These are phyloP conservation scores for Halenospora varia DNA, from an alignment of 495 filamentous ascomycete species.

Conservation along the genomic window DNA sequence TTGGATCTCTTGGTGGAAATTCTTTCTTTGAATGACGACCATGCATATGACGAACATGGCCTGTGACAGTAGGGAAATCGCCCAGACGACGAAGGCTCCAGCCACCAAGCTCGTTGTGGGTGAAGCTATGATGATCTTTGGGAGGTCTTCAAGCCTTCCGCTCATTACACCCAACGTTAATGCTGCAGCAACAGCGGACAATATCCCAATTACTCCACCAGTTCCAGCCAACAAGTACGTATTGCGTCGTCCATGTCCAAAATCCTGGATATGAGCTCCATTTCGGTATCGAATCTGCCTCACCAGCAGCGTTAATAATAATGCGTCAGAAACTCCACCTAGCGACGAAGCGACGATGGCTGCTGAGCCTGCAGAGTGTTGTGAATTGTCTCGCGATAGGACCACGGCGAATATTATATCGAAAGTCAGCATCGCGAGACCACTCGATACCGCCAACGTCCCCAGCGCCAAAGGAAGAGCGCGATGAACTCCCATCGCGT, in stretches of 20 bases:
- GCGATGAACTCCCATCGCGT: slow-evolving; percentile 13
- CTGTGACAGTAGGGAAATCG: slow-evolving; percentile 23
- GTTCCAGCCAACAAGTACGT: slow-evolving; percentile 22
- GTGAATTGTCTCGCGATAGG: slow-evolving; percentile 11
- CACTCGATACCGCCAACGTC: slow-evolving; percentile 22
- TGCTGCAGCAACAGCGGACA: slow-evolving; percentile 16
- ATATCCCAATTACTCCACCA: slow-evolving; percentile 13
- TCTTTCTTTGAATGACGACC: slow-evolving; percentile 21
- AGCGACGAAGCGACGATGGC: slow-evolving; percentile 27
- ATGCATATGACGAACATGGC: slow-evolving; percentile 23
- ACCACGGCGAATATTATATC: slow-evolving; percentile 29
- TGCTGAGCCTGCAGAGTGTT: slow-evolving; percentile 10
- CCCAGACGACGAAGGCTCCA: slow-evolving; percentile 29
- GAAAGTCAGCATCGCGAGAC: slow-evolving; percentile 25
- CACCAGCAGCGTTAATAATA: slow-evolving; percentile 16
- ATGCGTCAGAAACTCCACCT: slow-evolving; percentile 15
- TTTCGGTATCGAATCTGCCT: slow-evolving; percentile 19
- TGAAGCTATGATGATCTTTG: slow-evolving; percentile 12
- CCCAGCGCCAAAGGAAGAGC: slow-evolving; percentile 22
- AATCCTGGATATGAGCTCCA: slow-evolving; percentile 22
- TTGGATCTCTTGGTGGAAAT: slow-evolving; percentile 19
- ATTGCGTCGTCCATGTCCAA: slow-evolving; percentile 20
- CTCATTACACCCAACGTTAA: slow-evolving; percentile 26
- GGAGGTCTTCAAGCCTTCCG: slow-evolving; percentile 12
- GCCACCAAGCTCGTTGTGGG: slow-evolving; percentile 21